These are phyloP conservation scores for Imleria badia DNA, from an alignment of 768 basidiomycete genomes.

Conservation along the genomic window DNA sequence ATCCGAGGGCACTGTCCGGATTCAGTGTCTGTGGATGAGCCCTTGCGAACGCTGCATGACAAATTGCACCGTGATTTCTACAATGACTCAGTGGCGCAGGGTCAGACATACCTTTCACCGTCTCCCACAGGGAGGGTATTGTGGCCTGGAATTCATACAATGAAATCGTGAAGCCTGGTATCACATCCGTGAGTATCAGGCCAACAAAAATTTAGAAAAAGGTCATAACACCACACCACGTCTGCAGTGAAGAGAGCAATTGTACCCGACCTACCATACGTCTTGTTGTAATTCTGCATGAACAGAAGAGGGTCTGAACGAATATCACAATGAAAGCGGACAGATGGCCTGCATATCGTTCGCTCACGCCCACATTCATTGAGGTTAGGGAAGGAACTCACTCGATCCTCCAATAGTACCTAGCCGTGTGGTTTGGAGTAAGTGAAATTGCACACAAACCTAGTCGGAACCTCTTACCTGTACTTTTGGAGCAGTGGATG, in stretches of 20 bases:
- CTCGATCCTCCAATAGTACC: constrained; percentile 34
- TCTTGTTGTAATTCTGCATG: constrained; percentile 54
- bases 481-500: constrained; percentile 30
- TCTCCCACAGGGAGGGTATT: constrained; percentile 62
- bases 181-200: neutral
- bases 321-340: constrained; percentile 56
- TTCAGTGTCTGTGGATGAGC: constrained; percentile 51
- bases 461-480: constrained; percentile 18
- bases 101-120: constrained; percentile 49
- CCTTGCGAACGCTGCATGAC: constrained; percentile 24
- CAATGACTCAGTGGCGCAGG: constrained; percentile 28
- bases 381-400: constrained; percentile 29
- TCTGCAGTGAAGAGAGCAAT: neutral
- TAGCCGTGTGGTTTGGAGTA: neutral
- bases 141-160: constrained; percentile 62
- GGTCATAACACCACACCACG: neutral
- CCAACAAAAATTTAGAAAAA: neutral
- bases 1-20: constrained; percentile 54
- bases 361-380: constrained; percentile 31
- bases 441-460: neutral
- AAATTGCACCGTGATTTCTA: neutral
- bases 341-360: constrained; percentile 39
- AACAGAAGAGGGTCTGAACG: constrained; percentile 50
- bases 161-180: constrained; percentile 58
- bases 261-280: constrained; percentile 41